Base-by-base conservation (phyloP, 805 yeast species). In the Cyberlindnera meyerae region DNA sequence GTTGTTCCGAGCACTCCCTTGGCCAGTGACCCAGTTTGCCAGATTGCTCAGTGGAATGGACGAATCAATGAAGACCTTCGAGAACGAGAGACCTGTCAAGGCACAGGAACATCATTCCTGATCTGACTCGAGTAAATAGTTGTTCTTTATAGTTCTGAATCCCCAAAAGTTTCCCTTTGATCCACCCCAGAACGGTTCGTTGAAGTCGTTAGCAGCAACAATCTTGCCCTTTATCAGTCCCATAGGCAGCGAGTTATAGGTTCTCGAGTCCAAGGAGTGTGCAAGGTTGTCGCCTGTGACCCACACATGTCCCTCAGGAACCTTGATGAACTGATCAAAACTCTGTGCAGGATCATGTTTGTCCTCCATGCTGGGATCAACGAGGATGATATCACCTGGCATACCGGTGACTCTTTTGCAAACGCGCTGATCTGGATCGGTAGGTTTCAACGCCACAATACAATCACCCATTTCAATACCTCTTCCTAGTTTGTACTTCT, bases 231-330 rank as follows among this genome's bases (percentile, higher is more conserved):
- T 79, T 4, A 93, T 79, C 27, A 93, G 63, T 0, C 80, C 97
- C 78, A 87, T 68, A 2, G 98, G 97, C 24, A 93, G 63, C n/a
- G 81, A 86, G 26, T 89, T 84, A 55, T 93, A 93, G 0, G 86
- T 76, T 47, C 98, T 67, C 5, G 96, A 86, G 52, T 93, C 99
- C 32, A 89, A 64, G 15, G 96, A 85, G 47, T 81, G 87, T 18
- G 86, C 73, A 39, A 90, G 61, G 54, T 93, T 93, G 54, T 93
- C 99, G 2, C 99, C 99, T 0, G 97, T 87, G 4, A 89, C 81
- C 97, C 97, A 93, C 32, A 86, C 84, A 60, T 93, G 98, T 3
- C 98, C 98, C 47, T 79, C 76, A 1, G 98, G 98, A 0, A 93
- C 89, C 38, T 65, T 68, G 8, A 90, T 78, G 57, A 68, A 86